These are phyloP conservation scores for Helianthus annuus DNA, from an alignment of 129 eudicot species.

Conservation along the genomic window DNA sequence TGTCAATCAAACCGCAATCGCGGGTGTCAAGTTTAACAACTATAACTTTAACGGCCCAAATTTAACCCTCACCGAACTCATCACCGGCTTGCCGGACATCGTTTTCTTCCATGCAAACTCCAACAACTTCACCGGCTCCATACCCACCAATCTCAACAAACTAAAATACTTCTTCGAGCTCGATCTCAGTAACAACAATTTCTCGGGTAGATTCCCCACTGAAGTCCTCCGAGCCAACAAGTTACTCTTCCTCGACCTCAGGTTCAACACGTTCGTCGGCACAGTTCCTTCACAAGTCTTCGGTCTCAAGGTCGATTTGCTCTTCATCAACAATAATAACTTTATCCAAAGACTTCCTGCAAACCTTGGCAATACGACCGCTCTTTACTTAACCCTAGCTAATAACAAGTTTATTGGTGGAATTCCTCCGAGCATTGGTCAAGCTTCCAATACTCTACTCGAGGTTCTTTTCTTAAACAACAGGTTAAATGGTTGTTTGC, in stretches of 20 bases:
- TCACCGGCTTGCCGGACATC: conserved; percentile 39
- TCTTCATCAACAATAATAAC: conserved; percentile 49
- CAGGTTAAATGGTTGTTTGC: conserved; percentile 31
- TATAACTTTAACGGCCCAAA: conserved; percentile 21
- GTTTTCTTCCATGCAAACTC: conserved; percentile 56
- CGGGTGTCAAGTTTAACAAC: conserved; percentile 48
- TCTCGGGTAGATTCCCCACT: conserved; percentile 35
- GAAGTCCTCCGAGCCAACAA: conserved; percentile 24
- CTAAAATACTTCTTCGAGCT: conserved; percentile 38
- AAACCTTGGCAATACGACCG: conserved; percentile 38
- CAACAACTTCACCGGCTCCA: conserved; percentile 39
- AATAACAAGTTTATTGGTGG: conserved; percentile 42
- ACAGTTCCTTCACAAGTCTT: conserved; percentile 38
- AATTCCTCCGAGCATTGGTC: conserved; percentile 43
- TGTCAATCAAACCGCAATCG: neutral
- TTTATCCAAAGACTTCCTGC: conserved; percentile 35
- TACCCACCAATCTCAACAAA: conserved; percentile 12
- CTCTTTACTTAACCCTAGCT: conserved; percentile 41
- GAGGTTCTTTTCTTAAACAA: conserved; percentile 44
- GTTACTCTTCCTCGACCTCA: conserved; percentile 40
- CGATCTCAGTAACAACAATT: conserved; percentile 47
- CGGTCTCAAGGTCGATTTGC: conserved; percentile 35
- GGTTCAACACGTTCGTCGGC: conserved; percentile 45
- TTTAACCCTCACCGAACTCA: conserved; percentile 28
- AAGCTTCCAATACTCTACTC: conserved; percentile 20